Evolutionary conservation across 345 rosid genomes (phyloP), one percentile per base, ranked within the genome.

Genomic region (Arabis alpina): DNA sequence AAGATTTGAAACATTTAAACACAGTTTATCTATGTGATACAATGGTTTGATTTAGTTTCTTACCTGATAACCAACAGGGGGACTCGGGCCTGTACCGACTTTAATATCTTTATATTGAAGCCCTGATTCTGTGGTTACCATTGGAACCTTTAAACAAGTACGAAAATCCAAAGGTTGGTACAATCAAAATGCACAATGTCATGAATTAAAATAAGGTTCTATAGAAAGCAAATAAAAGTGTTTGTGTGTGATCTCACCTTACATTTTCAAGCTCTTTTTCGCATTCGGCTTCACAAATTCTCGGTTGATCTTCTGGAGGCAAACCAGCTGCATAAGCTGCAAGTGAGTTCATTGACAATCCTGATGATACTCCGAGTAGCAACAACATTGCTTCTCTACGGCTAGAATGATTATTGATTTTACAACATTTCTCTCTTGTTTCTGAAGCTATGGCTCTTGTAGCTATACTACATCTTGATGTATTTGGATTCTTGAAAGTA

Each of bases 191-290:
- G 23, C 13, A 36, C 64, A 66, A 28, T 52, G 64, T 44, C 24
- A 68, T 45, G 30, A 50, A 44, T n/a, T 48, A 16, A 49, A 6
- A 34, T 3, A 34, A 1, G 8, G 54, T 34, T 24, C 8, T 34
- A 36, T 2, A 39, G 36, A 27, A 15, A 11, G 3, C 16, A 19
- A 32, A 36, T 25, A 73, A 64, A 63, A 78, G 80, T 61, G 77
- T 70, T 36, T 43, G 61, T 44, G 69, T 70, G 83, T 42, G 81
- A 83, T 83, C 96, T 87, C 97, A 89, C 97, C 97, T 83, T 89
- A 88, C 97, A 85, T 94, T 94, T 94, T 91, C 93, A 85, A 94
- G 97, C 90, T 86, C 95, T 80, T 86, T 94, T 82, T 81, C 96
- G 42, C 96, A 89, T 15, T 76, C 56, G 0, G 77, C 88, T 64